Evolutionary conservation across 2,329 filamentous ascomycete genomes (phyloP).

Genomic region (Fusarium aywerte): DNA sequence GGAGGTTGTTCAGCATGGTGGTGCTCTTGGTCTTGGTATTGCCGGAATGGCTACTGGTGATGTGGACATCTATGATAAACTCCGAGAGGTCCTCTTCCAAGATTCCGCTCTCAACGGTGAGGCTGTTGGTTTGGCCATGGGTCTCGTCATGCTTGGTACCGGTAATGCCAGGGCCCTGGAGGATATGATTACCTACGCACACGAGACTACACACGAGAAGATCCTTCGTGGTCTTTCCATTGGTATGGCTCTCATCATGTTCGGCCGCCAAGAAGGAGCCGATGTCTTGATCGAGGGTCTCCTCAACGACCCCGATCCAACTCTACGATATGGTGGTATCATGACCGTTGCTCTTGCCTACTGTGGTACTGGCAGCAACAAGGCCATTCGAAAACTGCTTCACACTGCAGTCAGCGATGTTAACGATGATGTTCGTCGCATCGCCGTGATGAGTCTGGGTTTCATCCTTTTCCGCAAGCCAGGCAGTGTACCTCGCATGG

Average conservation of each 20-base stretch:
- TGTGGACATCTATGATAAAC: conserved; percentile 88
- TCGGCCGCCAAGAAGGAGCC: conserved; percentile 90
- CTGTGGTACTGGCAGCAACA: conserved; percentile 97
- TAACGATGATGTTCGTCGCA: conserved; percentile 94
- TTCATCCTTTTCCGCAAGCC: conserved; percentile 99
- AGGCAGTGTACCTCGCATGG: conserved; percentile 96
- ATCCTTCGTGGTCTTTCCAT: conserved; percentile 95
- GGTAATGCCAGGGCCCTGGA: conserved; percentile 93
- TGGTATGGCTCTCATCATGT: conserved; percentile 99
- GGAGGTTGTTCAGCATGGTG: conserved; percentile 97
- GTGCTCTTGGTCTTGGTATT: conserved; percentile 92
- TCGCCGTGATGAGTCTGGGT: conserved; percentile 96
- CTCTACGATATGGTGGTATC: conserved; percentile 94
- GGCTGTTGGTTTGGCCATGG: conserved; percentile 95
- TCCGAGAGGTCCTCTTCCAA: conserved; percentile 87
- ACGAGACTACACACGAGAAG: conserved; percentile 99
- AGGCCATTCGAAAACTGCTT: conserved; percentile 93
- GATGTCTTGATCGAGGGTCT: conserved; percentile 95
- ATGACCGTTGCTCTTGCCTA: conserved; percentile 99
- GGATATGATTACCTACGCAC: conserved; percentile 97
- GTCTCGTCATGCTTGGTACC: conserved; percentile 98
- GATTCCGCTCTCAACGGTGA: conserved; percentile 98
- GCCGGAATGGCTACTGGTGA: conserved; percentile 97
- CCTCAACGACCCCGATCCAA: conserved; percentile 91
- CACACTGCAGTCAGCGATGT: conserved; percentile 98